Evolutionary conservation across 306 rosid species (phyloP), one percentile per base, ranked within the genome.

Genomic region (Sicyos baderoa): DNA sequence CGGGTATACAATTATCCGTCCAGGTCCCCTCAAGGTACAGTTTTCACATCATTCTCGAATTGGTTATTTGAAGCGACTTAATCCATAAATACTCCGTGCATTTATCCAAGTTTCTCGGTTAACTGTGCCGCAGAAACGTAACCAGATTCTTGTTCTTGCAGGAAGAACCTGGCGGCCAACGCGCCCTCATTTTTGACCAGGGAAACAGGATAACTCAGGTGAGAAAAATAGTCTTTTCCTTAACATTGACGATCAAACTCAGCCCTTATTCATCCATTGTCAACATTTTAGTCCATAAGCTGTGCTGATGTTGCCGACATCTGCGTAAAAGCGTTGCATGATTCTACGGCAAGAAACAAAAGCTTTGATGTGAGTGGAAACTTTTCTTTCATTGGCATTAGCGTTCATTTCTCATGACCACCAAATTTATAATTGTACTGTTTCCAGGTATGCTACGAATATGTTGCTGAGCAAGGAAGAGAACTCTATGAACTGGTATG

Each of bases 101-200:
- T 45, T 65, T 66, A 18, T 66, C 56, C 22, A 66, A 66, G 14
- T 22, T 48, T 0, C 71, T 66, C 14, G 29, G 56, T 23, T 21
- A 6, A 13, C 21, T 12, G 47, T 59, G 19, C 54, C 7, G 37
- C 54, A 45, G 54, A 21, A 47, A 44, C 22, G 37, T 45, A 22
- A 66, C 52, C 3, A 15, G 21, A 44, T 45, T 0, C 7, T 23
- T 45, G 55, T 21, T 27, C 47, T 79, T 75, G 67, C 89, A 93
- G 98, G 97, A 93, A 76, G 98, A 93, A 76, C 98, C 98, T 0
- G 98, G 98, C 13, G 98, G 98, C 55, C 97, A 93, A 75, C 97
- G 97, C 6, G 98, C 97, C 23, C 90, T 89, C 81, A 79, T 93
- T 78, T 93, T 89, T 63, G 98, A 93, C 60, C 97, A 89, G 73